A percentile compares a stretch with the other conserved stretches of the same genome.
phyloP scores from a whole-genome alignment of 2,329 filamentous ascomycete genomes.

The Xylariaceae sp. region DNA sequence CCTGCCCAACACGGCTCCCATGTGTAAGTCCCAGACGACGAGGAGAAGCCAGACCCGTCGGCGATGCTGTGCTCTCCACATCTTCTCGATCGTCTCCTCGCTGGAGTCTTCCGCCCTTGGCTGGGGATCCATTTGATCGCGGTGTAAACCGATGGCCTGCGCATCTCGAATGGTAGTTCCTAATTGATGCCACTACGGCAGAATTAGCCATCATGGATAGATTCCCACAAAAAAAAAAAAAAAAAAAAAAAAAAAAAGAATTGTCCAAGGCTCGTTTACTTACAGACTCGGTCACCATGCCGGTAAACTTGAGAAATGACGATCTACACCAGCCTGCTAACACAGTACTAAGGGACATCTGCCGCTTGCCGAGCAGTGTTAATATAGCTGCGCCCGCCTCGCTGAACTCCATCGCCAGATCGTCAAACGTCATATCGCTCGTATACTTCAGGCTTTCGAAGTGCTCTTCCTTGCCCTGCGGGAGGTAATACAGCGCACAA shows the following conservation, averaged over 20 bases:
- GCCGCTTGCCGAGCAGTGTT: conserved; percentile 50
- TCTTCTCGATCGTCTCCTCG: conserved; percentile 48
- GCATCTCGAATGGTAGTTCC: conserved; percentile 55
- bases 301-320: conserved; percentile 53
- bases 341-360: conserved; percentile 51
- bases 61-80: conserved; percentile 53
- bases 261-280: conserved; percentile 20
- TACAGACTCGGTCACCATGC: conserved; percentile 53
- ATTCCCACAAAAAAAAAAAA: neutral
- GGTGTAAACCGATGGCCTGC: conserved; percentile 57
- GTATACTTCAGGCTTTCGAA: conserved; percentile 55
- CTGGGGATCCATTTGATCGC: conserved; percentile 47
- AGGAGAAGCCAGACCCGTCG: conserved; percentile 53
- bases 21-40: conserved; percentile 50
- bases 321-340: conserved; percentile 53
- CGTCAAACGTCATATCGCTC: conserved; percentile 54
- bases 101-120: conserved; percentile 39
- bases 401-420: conserved; percentile 55
- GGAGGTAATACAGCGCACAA: conserved; percentile 48
- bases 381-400: conserved; percentile 51
- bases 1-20: conserved; percentile 47
- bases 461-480: conserved; percentile 40
- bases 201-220: conserved; percentile 11
- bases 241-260: neutral
- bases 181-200: conserved; percentile 48